Conservation (phyloP, 805 yeast species). For the Lachancea kluyveri region DNA sequence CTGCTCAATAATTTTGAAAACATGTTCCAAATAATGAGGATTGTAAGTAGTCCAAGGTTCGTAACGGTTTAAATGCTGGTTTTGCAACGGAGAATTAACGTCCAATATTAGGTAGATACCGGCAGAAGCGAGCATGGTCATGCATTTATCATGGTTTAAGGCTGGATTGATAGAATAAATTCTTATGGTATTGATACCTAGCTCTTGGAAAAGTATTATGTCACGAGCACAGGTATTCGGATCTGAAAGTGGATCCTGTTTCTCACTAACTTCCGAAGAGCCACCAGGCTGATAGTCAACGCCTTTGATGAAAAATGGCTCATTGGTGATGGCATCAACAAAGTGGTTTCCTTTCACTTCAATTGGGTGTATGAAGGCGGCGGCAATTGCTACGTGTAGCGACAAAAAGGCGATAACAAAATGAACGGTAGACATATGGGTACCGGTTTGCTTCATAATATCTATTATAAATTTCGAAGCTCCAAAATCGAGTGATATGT, state of each 20-base stretch:
- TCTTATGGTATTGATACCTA: conserved; percentile 82
- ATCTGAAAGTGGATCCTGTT: conserved; percentile 72
- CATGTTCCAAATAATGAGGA: conserved; percentile 61
- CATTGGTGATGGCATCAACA: conserved; percentile 63
- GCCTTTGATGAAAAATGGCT: conserved; percentile 78
- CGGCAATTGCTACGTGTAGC: too few species aligned
- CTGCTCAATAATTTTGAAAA: conserved; percentile 72
- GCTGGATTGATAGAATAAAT: conserved; percentile 83
- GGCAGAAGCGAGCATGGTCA: conserved; percentile 85
- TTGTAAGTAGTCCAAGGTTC: conserved; percentile 92
- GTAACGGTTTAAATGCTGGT: conserved; percentile 78
- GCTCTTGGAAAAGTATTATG: conserved; percentile 67
- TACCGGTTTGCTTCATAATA: too few species aligned
- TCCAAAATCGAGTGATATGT: too few species aligned
- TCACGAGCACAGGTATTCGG: conserved; percentile 73
- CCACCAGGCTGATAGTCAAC: conserved; percentile 98
- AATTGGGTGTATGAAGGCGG: conserved; percentile 55
- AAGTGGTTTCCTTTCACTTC: conserved; percentile 65
- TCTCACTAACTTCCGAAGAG: conserved; percentile 58
- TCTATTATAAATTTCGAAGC: too few species aligned
- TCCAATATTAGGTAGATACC: conserved; percentile 90
- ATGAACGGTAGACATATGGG: too few species aligned
- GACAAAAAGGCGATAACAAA: too few species aligned
- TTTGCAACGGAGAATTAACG: conserved; percentile 78
- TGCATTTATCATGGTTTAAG: conserved; percentile 79